A percentile compares a stretch with the other conserved stretches of the same genome.
These are phyloP conservation scores for Aristolochia contorta DNA, from an alignment of 164 flowering plant species.

Conservation along the genomic window DNA sequence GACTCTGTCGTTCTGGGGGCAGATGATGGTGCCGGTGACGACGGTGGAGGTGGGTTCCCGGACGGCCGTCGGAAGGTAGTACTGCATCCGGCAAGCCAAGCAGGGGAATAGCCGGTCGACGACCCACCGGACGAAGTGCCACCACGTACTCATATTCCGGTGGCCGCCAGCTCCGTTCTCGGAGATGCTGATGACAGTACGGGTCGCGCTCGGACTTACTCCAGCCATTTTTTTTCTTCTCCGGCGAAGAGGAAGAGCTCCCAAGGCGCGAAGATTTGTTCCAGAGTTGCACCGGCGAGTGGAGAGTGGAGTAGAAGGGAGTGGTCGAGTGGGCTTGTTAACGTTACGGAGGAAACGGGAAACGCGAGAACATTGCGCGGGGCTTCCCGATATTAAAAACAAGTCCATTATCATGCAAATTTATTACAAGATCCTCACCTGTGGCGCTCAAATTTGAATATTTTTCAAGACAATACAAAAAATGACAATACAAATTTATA, in stretches of 20 bases:
- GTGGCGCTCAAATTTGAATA: too few species aligned
- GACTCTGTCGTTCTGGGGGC: neutral
- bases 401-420: too few species aligned
- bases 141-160: too few species aligned
- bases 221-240: neutral
- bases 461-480: too few species aligned
- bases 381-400: too few species aligned
- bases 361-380: too few species aligned
- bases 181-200: neutral
- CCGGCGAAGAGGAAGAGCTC: too few species aligned
- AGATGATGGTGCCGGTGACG: constrained; percentile 3
- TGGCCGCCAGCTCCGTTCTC: neutral
- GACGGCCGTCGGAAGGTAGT: neutral
- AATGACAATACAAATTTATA: too few species aligned
- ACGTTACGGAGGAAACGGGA: too few species aligned
- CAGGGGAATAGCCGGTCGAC: constrained; percentile 2
- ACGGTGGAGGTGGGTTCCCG: neutral
- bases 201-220: neutral
- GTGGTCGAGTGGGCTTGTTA: too few species aligned
- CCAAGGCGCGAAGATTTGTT: too few species aligned
- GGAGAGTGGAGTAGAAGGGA: neutral
- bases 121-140: constrained; percentile 1
- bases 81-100: neutral
- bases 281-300: neutral
- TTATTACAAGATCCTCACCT: too few species aligned